Conservation (phyloP, 2,329 filamentous ascomycete species). For the Chaetomium sp. region DNA sequence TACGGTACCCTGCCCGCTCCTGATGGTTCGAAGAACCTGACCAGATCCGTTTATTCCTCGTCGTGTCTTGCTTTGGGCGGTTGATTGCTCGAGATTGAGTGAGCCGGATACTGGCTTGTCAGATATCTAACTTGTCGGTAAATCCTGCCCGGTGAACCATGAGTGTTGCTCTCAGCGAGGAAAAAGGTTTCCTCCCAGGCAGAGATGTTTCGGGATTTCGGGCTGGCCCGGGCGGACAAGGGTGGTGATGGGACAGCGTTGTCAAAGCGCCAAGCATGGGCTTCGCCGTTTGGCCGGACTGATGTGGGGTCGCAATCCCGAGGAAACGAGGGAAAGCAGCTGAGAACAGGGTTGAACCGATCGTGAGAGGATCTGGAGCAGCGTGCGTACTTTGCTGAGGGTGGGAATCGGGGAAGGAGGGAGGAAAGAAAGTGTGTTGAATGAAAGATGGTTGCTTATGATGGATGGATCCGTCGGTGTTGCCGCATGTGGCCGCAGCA, state of each 20-base stretch:
- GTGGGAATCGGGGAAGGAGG: neutral
- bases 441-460: slow-evolving; percentile 27
- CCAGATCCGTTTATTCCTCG: neutral
- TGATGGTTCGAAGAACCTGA: neutral
- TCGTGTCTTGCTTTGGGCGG: neutral
- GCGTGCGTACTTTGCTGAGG: no score
- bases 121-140: neutral
- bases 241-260: slow-evolving; percentile 3
- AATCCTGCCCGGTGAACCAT: neutral
- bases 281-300: neutral
- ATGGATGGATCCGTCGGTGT: slow-evolving; percentile 26
- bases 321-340: neutral
- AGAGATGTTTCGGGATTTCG: slow-evolving; percentile 12
- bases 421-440: neutral
- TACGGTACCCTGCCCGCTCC: slow-evolving; percentile 7
- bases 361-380: neutral
- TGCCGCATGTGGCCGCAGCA: slow-evolving; percentile 13
- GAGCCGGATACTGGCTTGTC: neutral
- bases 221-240: slow-evolving; percentile 11
- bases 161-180: no score
- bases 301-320: neutral
- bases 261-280: slow-evolving; percentile 1
- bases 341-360: neutral
- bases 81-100: neutral
- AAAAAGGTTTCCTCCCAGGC: neutral